Conservation (phyloP, 495 filamentous ascomycete species). For the Halenospora varia region DNA sequence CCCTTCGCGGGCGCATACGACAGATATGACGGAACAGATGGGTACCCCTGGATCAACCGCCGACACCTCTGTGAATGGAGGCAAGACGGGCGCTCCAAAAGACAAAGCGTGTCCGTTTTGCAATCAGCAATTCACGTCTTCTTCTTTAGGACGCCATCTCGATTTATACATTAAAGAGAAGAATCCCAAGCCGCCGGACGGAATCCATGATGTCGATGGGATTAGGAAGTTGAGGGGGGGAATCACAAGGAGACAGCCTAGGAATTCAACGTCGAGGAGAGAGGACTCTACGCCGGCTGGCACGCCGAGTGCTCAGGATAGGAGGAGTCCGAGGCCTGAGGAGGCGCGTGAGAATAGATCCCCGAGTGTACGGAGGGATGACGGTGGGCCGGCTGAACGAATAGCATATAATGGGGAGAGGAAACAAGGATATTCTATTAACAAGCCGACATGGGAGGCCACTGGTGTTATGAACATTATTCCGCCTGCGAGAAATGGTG, state of each 20-base stretch:
- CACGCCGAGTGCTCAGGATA: conserved; percentile 31
- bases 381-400: conserved; percentile 1
- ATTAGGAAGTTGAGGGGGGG: conserved; percentile 75
- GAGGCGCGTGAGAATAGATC: conserved; percentile 19
- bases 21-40: conserved; percentile 19
- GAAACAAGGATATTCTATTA: conserved; percentile 7
- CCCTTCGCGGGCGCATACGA: neutral
- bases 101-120: conserved; percentile 86
- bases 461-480: conserved; percentile 82
- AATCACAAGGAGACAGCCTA: conserved; percentile 78
- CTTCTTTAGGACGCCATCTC: conserved; percentile 86
- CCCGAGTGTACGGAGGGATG: conserved; percentile 18
- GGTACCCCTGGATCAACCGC: conserved; percentile 48
- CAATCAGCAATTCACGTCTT: conserved; percentile 80
- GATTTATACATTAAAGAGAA: conserved; percentile 87
- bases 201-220: conserved; percentile 80
- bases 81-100: conserved; percentile 48
- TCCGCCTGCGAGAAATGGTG: conserved; percentile 32
- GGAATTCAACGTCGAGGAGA: conserved; percentile 50
- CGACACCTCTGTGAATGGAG: conserved; percentile 32
- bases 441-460: conserved; percentile 56
- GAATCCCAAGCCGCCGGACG: conserved; percentile 79
- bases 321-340: conserved; percentile 18
- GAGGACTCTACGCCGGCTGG: conserved; percentile 42
- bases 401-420: conserved; percentile 16